phyloP scores from a whole-genome alignment of 1,139 yeast species.

The Geotrichum aggregatum region DNA sequence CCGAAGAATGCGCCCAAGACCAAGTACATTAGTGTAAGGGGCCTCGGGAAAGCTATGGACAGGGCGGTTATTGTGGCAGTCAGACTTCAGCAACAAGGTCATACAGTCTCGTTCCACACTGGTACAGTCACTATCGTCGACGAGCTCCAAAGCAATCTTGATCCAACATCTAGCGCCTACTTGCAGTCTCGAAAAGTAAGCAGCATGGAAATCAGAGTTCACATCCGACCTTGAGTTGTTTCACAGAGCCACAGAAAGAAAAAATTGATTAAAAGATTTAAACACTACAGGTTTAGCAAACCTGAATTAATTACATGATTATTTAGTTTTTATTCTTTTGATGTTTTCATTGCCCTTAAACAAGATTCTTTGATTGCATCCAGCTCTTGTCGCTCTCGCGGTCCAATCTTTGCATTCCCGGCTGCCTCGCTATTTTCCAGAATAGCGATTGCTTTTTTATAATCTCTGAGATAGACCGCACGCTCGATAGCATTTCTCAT shows the following conservation, averaged over 20 bases:
- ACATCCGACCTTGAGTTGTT: not conserved
- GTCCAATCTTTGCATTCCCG: constrained; percentile 23
- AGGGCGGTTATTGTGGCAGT: constrained; percentile 33
- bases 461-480: constrained; percentile 35
- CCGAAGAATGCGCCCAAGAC: constrained; percentile 9
- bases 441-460: constrained; percentile 30
- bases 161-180: not conserved
- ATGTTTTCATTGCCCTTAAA: constrained; percentile 1
- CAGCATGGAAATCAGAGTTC: constrained; percentile 10
- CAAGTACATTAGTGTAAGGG: constrained; percentile 31
- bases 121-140: constrained; percentile 24
- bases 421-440: constrained; percentile 24
- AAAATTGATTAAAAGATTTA: not conserved
- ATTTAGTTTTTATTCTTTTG: not conserved
- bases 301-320: not conserved
- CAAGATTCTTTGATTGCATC: constrained; percentile 25
- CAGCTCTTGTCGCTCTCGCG: constrained; percentile 26
- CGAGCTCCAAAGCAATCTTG: not conserved
- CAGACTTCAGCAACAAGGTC: constrained; percentile 31
- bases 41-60: constrained; percentile 37
- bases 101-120: constrained; percentile 27
- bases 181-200: constrained; percentile 1
- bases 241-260: no score
- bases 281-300: not conserved
- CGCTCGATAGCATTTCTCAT: constrained; percentile 38